phyloP scores from a whole-genome alignment of 306 rosid species.

The Corylus americana region DNA sequence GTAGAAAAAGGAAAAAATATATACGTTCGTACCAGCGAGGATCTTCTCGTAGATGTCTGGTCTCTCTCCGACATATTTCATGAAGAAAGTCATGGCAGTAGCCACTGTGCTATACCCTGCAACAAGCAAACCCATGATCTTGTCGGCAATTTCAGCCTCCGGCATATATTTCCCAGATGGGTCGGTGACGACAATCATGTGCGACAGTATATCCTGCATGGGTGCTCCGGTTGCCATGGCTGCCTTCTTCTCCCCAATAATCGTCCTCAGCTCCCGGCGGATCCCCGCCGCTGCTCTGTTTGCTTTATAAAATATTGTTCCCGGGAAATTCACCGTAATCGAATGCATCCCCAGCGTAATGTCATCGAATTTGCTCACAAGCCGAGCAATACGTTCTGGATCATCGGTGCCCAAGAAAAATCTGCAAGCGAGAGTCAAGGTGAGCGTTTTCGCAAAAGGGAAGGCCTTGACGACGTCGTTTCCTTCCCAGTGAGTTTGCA shows the following conservation, averaged over 20 bases:
- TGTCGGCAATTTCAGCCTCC: slow-evolving; percentile 54
- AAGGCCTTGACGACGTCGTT: slow-evolving; percentile 38
- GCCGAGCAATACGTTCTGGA: slow-evolving; percentile 31
- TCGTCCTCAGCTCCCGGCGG: slow-evolving; percentile 41
- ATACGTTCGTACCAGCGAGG: slow-evolving; percentile 34
- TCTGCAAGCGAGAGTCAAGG: slow-evolving; percentile 45
- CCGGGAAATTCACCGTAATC: slow-evolving; percentile 47
- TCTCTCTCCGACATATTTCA: slow-evolving; percentile 57
- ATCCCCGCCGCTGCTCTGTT: slow-evolving; percentile 45
- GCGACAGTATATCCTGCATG: slow-evolving; percentile 52
- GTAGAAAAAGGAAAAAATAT: neutral
- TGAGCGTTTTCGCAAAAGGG: slow-evolving; percentile 45
- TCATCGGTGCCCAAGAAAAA: slow-evolving; percentile 52
- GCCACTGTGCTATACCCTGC: slow-evolving; percentile 53
- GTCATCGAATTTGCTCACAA: slow-evolving; percentile 37
- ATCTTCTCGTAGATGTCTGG: slow-evolving; percentile 58
- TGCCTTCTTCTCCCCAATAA: slow-evolving; percentile 56
- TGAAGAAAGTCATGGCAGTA: slow-evolving; percentile 62
- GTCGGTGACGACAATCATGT: slow-evolving; percentile 51
- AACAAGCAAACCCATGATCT: slow-evolving; percentile 65
- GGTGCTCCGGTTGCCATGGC: slow-evolving; percentile 45
- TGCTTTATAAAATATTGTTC: slow-evolving; percentile 47
- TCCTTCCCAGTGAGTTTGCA: slow-evolving; percentile 53
- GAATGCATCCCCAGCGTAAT: slow-evolving; percentile 53
- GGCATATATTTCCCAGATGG: slow-evolving; percentile 57